phyloP scores from a whole-genome alignment of 1,139 yeast genomes.

The Candida neerlandica region DNA sequence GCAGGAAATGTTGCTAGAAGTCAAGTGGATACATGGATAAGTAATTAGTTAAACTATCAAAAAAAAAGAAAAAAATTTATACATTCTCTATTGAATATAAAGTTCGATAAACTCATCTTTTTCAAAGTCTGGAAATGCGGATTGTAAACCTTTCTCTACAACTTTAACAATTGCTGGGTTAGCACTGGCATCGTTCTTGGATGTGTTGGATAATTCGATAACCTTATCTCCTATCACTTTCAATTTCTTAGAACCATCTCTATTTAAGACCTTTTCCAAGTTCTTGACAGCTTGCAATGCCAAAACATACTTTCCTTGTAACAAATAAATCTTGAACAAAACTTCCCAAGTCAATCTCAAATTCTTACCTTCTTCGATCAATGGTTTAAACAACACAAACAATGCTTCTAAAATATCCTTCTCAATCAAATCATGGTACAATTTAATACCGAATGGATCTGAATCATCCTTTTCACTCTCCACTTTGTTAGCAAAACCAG shows the following conservation, averaged over 20 bases:
- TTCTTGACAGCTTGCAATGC: constrained; percentile 47
- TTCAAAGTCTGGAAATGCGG: constrained; percentile 37
- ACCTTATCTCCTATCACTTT: constrained; percentile 29
- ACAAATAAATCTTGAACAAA: constrained; percentile 40
- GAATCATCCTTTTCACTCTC: constrained; percentile 48
- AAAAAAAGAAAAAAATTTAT: too few species aligned
- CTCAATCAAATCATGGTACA: constrained; percentile 31
- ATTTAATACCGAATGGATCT: constrained; percentile 52
- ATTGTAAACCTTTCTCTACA: constrained; percentile 42
- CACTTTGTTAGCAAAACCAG: constrained; percentile 42
- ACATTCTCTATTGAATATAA: constrained; percentile 16
- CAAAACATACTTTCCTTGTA: constrained; percentile 48
- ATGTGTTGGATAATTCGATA: constrained; percentile 25
- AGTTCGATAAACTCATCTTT: constrained; percentile 16
- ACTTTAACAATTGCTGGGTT: constrained; percentile 50
- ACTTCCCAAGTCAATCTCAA: constrained; percentile 39
- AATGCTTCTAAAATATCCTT: constrained; percentile 34
- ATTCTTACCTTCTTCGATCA: constrained; percentile 38
- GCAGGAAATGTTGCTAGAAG: constrained; percentile 57
- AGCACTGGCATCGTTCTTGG: constrained; percentile 29
- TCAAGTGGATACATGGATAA: constrained; percentile 64
- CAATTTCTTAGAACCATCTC: constrained; percentile 18
- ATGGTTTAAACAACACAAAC: constrained; percentile 32
- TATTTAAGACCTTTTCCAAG: constrained; percentile 33
- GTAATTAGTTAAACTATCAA: constrained; percentile 16